Conservation (phyloP, 345 rosid species). For the Barbarea vulgaris region DNA sequence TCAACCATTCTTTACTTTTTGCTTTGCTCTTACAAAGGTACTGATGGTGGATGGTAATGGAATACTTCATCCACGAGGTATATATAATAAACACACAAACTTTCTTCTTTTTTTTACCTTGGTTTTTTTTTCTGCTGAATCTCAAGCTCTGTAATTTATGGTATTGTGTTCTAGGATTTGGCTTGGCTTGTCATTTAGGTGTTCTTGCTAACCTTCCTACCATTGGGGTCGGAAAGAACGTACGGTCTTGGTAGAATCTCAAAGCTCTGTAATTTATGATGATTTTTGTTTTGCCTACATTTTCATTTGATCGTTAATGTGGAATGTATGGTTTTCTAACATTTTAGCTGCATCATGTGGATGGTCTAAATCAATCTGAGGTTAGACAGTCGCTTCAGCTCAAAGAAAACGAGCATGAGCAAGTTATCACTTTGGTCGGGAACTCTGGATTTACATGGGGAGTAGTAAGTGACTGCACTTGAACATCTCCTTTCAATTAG, state of each 20-base stretch:
- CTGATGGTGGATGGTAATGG: slow-evolving; percentile 94
- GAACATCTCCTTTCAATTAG: background rate
- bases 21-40: slow-evolving; percentile 55
- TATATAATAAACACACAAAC: slow-evolving; percentile 18
- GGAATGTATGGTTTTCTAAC: slow-evolving; percentile 20
- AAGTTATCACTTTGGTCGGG: slow-evolving; percentile 61
- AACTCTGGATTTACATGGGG: slow-evolving; percentile 75
- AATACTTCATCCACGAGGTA: slow-evolving; percentile 92
- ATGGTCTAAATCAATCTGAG: slow-evolving; percentile 68
- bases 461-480: slow-evolving; percentile 56
- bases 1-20: background rate
- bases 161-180: slow-evolving; percentile 61
- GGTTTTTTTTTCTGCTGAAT: background rate
- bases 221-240: slow-evolving; percentile 85
- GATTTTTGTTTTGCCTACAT: background rate
- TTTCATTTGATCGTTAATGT: slow-evolving; percentile 9
- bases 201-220: slow-evolving; percentile 80
- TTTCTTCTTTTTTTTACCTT: slow-evolving; percentile 3
- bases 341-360: slow-evolving; percentile 81
- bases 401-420: slow-evolving; percentile 48
- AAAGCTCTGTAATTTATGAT: background rate
- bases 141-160: slow-evolving; percentile 19
- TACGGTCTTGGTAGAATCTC: slow-evolving; percentile 35
- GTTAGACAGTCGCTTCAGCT: slow-evolving; percentile 58
- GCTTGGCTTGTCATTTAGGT: slow-evolving; percentile 87